These are phyloP conservation scores for Knufia fluminis DNA, from an alignment of 2,329 filamentous ascomycete genomes.

Conservation along the genomic window DNA sequence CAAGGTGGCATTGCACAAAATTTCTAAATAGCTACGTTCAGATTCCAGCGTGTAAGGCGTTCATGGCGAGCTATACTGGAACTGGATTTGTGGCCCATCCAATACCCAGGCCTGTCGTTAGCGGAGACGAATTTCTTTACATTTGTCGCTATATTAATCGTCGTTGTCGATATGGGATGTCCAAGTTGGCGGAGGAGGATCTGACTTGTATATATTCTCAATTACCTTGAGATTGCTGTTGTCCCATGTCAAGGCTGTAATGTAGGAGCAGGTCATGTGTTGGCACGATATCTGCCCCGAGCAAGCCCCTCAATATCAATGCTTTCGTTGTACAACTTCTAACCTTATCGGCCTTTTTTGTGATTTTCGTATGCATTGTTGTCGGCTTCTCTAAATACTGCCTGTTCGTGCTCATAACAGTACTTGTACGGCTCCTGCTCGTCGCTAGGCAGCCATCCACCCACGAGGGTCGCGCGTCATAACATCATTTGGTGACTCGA, in stretches of 20 bases:
- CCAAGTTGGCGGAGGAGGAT: not conserved
- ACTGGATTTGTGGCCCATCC: not conserved
- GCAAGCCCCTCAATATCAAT: too few species aligned
- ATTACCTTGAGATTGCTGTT: not conserved
- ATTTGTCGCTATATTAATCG: not conserved
- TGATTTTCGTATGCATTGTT: too few species aligned
- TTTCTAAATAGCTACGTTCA: slow-evolving; percentile 50
- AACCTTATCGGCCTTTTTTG: too few species aligned
- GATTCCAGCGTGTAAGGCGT: not conserved
- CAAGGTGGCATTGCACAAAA: slow-evolving; percentile 94
- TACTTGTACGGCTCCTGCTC: too few species aligned
- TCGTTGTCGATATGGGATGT: not conserved
- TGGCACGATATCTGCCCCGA: not conserved
- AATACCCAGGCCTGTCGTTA: slow-evolving; percentile 4
- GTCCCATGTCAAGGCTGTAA: not conserved
- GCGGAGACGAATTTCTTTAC: slow-evolving; percentile 7
- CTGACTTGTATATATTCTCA: not conserved
- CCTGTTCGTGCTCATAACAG: too few species aligned
- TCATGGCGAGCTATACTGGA: not conserved
- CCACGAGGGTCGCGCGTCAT: too few species aligned
- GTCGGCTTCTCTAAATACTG: too few species aligned
- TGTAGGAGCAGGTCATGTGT: not conserved
- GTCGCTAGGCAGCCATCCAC: too few species aligned
- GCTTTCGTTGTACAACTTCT: too few species aligned
- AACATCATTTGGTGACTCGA: too few species aligned